Base-by-base conservation (phyloP, 768 basidiomycete genomes). In the Vararia minispora region DNA sequence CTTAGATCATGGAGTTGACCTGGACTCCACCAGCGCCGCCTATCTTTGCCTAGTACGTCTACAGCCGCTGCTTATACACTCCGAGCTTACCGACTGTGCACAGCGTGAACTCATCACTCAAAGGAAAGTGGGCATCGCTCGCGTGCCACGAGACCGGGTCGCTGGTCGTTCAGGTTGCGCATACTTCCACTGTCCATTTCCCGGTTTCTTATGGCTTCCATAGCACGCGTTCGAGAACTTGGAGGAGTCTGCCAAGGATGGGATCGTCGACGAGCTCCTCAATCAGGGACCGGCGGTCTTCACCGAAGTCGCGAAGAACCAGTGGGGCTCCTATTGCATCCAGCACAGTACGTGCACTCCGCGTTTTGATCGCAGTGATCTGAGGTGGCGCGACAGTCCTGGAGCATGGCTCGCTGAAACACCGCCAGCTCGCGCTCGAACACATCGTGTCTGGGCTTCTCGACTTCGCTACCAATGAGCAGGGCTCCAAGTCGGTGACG, bases 81-180 rank as follows among this genome's bases (percentile, higher is more conserved):
- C 44, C 10, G 21, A 35, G 24, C 23, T 16, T 26, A 41, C 32
- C 45, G 7, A 40, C 11, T 42, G 36, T 37, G 22, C 37, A 0
- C 48, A 89, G 86, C 44, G 86, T 90, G 48, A 89, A 90, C 59
- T 84, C 79, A 48, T 84, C 87, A 0, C 62, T 90, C 45, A 82
- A 83, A 49, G 86, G 87, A 14, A 85, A 87, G 53, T 89, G 87
- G 87, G 86, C 87, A 0, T 72, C 84, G 8, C 69, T 90, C 30
- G 87, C 87, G 9, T 90, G 87, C 52, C 87, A 90, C 51, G 87
- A 90, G 60, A 90, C 87, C 0, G 87, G 87, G 6, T 89, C 85
- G 14, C 70, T 89, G 18, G 85, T 89, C 33, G 85, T 88, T 33
- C 85, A 87, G 71, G 85, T 85, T 42, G 58, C 36, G 16, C 13